Conservation (phyloP, 2,329 filamentous ascomycete genomes). For the Arthrinium phaeospermum region DNA sequence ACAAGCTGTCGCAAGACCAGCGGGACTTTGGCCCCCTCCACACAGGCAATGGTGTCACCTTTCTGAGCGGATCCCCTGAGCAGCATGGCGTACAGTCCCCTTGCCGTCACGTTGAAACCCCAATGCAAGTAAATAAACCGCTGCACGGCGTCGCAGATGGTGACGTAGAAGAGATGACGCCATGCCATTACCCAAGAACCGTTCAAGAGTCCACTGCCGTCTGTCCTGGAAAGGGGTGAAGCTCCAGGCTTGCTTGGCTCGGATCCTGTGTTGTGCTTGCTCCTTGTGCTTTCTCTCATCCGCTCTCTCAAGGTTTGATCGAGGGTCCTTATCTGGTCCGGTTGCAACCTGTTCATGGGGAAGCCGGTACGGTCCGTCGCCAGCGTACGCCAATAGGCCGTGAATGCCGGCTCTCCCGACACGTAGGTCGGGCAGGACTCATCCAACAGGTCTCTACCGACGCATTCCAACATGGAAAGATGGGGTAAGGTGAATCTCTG, state of each 20-base stretch:
- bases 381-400: background rate
- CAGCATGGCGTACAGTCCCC: background rate
- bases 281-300: background rate
- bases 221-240: background rate
- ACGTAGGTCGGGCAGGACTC: background rate
- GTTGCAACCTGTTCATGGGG: background rate
- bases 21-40: background rate
- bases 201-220: background rate
- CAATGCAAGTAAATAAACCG: background rate
- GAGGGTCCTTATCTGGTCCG: background rate
- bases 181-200: no score
- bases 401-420: background rate
- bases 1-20: background rate
- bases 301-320: background rate
- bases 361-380: background rate
- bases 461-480: background rate
- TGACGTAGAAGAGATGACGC: background rate
- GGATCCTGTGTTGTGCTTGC: background rate
- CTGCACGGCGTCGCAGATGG: background rate
- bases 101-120: background rate
- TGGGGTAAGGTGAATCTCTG: background rate
- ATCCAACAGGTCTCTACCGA: background rate
- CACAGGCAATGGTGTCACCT: background rate
- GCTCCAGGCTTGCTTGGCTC: no score
- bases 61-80: background rate